Percentiles rank a stretch among this genome's conserved stretches.
phyloP scores from a whole-genome alignment of 768 basidiomycete species.

The Suillus americanus region DNA sequence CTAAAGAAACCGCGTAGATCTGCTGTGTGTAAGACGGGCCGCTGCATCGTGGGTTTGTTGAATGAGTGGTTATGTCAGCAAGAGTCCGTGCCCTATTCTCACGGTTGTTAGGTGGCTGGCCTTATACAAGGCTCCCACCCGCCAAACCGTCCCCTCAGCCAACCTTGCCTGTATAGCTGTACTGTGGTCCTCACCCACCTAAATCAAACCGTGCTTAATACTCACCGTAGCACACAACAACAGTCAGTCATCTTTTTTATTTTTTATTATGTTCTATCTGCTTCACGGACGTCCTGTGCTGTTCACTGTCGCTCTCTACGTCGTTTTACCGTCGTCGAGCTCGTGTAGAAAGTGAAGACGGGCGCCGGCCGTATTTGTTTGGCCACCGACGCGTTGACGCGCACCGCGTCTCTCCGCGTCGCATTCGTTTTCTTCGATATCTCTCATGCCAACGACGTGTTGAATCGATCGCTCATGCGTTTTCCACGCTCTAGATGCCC shows the following conservation, averaged over 20 bases:
- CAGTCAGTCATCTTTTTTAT: constrained; percentile 25
- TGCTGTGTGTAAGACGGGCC: constrained; percentile 1
- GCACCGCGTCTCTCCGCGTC: constrained; percentile 21
- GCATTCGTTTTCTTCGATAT: constrained; percentile 16
- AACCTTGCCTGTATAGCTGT: constrained; percentile 38
- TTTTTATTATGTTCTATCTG: constrained; percentile 23
- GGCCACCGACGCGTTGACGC: constrained; percentile 38
- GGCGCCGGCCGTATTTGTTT: constrained; percentile 32
- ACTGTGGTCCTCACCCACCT: constrained; percentile 33
- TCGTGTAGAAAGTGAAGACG: constrained; percentile 10
- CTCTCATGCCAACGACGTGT: constrained; percentile 38
- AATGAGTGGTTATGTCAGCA: constrained; percentile 33
- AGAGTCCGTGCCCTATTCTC: constrained; percentile 35
- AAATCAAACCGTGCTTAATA: constrained; percentile 29
- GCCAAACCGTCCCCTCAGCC: constrained; percentile 35
- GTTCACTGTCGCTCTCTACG: background rate
- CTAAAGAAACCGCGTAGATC: background rate
- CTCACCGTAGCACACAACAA: constrained; percentile 29
- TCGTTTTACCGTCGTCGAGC: constrained; percentile 24
- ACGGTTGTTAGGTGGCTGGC: constrained; percentile 32
- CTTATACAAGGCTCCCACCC: constrained; percentile 39
- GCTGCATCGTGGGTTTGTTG: constrained; percentile 22
- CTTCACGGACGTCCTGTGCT: constrained; percentile 24
- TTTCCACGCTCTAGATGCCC: constrained; percentile 61
- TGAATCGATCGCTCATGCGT: constrained; percentile 33